These are phyloP conservation scores for Candida sanyiensis DNA, from an alignment of 805 yeast species.

Conservation along the genomic window DNA sequence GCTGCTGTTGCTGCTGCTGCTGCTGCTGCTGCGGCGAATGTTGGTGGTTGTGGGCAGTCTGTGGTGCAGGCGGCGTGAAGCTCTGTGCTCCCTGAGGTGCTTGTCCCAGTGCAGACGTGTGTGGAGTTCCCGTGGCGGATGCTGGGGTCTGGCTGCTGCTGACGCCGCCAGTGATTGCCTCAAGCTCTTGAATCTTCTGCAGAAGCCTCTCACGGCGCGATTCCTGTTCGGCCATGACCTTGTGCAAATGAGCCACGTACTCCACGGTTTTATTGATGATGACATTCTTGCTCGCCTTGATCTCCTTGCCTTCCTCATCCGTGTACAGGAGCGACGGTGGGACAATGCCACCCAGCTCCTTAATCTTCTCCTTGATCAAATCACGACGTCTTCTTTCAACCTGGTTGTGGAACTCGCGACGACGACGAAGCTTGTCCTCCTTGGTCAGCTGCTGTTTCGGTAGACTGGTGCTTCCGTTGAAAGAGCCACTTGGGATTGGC, in stretches of 20 bases:
- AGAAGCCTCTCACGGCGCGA: constrained; percentile 38
- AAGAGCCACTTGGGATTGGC: constrained; percentile 26
- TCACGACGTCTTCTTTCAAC: constrained; percentile 92
- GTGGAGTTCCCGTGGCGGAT: not conserved
- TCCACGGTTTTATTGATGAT: constrained; percentile 75
- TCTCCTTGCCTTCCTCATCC: constrained; percentile 46
- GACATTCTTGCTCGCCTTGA: constrained; percentile 78
- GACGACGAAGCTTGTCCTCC: constrained; percentile 68
- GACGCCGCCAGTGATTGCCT: constrained; percentile 19
- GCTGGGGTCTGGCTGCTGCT: constrained; percentile 6
- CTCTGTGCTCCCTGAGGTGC: no score
- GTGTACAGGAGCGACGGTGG: constrained; percentile 64
- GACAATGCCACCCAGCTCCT: constrained; percentile 72
- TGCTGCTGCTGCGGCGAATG: not conserved
- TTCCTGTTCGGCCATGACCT: constrained; percentile 54
- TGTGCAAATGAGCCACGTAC: constrained; percentile 61
- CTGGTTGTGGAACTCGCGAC: constrained; percentile 89
- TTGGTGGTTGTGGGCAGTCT: not conserved
- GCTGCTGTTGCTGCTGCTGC: constrained; percentile 1
- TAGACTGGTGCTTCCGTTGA: constrained; percentile 26
- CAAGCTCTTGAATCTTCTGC: constrained; percentile 33
- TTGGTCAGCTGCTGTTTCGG: constrained; percentile 36
- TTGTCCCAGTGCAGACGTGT: constrained; percentile 1
- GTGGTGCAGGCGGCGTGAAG: no score
- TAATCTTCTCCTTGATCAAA: constrained; percentile 80